Percentiles rank a stretch among this genome's conserved stretches.
phyloP scores from a whole-genome alignment of 2,329 filamentous ascomycete genomes.

The Cladorrhinum sp. region DNA sequence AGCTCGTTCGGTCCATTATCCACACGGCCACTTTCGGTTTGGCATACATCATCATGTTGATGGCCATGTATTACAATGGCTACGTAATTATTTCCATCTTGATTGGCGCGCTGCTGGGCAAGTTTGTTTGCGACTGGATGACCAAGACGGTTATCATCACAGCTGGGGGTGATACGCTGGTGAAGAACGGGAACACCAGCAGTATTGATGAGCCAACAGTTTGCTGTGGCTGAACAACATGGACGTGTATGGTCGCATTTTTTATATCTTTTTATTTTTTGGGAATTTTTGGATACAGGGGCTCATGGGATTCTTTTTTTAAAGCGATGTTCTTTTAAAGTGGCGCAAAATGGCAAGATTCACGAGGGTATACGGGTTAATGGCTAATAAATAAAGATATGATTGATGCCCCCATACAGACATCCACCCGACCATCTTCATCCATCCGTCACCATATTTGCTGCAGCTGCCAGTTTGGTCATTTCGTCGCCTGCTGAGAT shows the following conservation, averaged over 20 bases:
- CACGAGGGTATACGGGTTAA: not conserved
- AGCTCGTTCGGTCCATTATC: conserved; percentile 39
- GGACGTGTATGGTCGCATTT: not conserved
- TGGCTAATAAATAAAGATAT: not conserved
- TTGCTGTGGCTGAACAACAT: conserved; percentile 41
- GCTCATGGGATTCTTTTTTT: not conserved
- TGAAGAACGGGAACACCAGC: conserved; percentile 25
- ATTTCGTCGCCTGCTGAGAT: conserved; percentile 40
- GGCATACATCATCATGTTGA: conserved; percentile 44
- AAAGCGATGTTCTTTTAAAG: too few relatives aligned
- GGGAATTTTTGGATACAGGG: not conserved
- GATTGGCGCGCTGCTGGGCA: conserved; percentile 49
- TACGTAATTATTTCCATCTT: conserved; percentile 45
- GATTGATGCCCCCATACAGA: conserved; percentile 14
- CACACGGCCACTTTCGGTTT: conserved; percentile 41
- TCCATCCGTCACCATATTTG: not conserved
- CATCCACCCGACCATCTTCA: too few relatives aligned
- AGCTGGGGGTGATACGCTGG: conserved; percentile 23
- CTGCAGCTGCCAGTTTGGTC: conserved; percentile 25
- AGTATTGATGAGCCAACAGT: conserved; percentile 46
- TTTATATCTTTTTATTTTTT: not conserved
- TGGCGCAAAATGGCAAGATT: not conserved
- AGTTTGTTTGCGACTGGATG: conserved; percentile 55
- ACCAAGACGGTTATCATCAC: conserved; percentile 41
- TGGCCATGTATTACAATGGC: conserved; percentile 47